These are phyloP conservation scores for Coniferiporia sulphurascens DNA, from an alignment of 1,284 basidiomycete species.

Conservation along the genomic window DNA sequence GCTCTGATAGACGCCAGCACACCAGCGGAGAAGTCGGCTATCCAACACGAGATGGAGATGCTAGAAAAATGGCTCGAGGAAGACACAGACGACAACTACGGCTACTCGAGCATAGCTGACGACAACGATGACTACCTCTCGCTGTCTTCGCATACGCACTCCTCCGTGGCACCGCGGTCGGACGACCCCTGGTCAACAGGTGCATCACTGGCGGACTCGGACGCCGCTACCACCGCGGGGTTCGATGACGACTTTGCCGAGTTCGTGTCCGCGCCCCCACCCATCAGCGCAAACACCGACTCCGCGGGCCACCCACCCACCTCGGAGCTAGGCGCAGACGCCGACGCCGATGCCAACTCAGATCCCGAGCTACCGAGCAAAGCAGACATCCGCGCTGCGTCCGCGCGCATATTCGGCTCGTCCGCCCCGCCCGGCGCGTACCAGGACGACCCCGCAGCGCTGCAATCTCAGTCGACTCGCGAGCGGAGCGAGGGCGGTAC, in stretches of 20 bases:
- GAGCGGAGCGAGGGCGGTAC: conserved; percentile 22
- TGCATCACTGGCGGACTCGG: not conserved
- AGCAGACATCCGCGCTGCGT: conserved; percentile 48
- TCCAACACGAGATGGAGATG: conserved; percentile 44
- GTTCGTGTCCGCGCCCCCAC: conserved; percentile 54
- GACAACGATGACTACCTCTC: conserved; percentile 10
- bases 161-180: not conserved
- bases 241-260: conserved; percentile 79
- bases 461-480: conserved; percentile 6
- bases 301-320: conserved; percentile 16
- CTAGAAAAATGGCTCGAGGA: conserved; percentile 58
- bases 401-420: conserved; percentile 51
- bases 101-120: not conserved
- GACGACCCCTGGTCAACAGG: conserved; percentile 15
- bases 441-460: conserved; percentile 12
- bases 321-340: conserved; percentile 26
- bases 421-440: conserved; percentile 4
- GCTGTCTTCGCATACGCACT: not conserved
- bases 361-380: conserved; percentile 42
- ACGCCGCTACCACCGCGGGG: conserved; percentile 26
- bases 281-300: conserved; percentile 1
- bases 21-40: conserved; percentile 1
- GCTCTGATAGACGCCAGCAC: conserved; percentile 21
- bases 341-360: conserved; percentile 29
- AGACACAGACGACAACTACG: not conserved